phyloP scores from a whole-genome alignment of 2,329 filamentous ascomycete species.

The Didymella sp. region DNA sequence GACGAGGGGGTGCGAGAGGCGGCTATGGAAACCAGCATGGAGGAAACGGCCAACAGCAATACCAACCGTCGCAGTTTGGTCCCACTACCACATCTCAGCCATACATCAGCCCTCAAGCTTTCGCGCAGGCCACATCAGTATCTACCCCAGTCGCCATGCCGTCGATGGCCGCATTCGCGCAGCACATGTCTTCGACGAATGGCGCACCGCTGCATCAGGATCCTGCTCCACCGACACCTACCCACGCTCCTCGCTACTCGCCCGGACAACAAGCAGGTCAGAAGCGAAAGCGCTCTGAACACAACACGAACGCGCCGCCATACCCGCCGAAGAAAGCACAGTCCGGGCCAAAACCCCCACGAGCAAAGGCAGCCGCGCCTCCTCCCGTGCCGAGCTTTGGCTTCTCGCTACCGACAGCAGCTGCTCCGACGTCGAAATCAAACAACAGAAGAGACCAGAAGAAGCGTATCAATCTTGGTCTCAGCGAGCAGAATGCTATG shows the following conservation, averaged over 20 bases:
- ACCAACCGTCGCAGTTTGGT: slow-evolving; percentile 2
- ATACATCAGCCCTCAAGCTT: slow-evolving; percentile 31
- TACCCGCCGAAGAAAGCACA: slow-evolving; percentile 21
- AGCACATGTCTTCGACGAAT: slow-evolving; percentile 13
- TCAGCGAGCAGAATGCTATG: slow-evolving; percentile 67
- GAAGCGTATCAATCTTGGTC: slow-evolving; percentile 73
- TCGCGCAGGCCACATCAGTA: slow-evolving; percentile 42
- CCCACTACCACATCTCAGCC: slow-evolving; percentile 7
- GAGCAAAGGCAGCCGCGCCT: slow-evolving; percentile 42
- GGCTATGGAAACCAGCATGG: slow-evolving; percentile 27
- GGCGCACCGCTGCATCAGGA: slow-evolving; percentile 4
- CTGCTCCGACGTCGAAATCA: slow-evolving; percentile 3
- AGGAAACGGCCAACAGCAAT: slow-evolving; percentile 13
- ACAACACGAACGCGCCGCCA: slow-evolving; percentile 18
- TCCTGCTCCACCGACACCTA: slow-evolving; percentile 9
- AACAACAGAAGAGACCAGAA: slow-evolving; percentile 59
- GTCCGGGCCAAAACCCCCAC: slow-evolving; percentile 38
- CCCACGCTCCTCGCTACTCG: slow-evolving; percentile 23
- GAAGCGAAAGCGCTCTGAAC: slow-evolving; percentile 40
- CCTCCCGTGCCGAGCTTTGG: slow-evolving; percentile 49
- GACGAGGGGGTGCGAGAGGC: slow-evolving; percentile 32
- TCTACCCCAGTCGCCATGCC: slow-evolving; percentile 38
- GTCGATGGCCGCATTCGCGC: slow-evolving; percentile 36
- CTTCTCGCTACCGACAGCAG: slow-evolving; percentile 37
- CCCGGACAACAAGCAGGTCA: slow-evolving; percentile 33